Base-by-base conservation (phyloP, 129 eudicot species). In the Smallanthus sonchifolius region DNA sequence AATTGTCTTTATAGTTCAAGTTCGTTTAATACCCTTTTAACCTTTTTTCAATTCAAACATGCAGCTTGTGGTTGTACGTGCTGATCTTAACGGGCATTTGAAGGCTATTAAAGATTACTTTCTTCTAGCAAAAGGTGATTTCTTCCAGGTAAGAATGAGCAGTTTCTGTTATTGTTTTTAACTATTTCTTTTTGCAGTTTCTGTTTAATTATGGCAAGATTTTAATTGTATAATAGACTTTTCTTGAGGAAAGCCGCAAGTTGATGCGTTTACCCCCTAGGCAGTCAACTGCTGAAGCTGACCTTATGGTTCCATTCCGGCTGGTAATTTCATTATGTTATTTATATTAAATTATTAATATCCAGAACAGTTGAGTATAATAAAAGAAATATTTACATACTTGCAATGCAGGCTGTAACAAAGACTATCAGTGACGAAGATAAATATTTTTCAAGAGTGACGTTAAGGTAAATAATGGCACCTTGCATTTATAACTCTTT, bases 11-110 rank as follows among this genome's bases (percentile, higher is more conserved):
- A 6, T 63, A 6, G 69, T 47, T 72, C 16, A 11, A 62, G 15
- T n/a, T 54, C 16, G 10, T 48, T 19, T 20, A 66, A 30, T 48
- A 49, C 56, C 30, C 36, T 15, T 38, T 51, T 61, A 45, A 51
- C 32, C 5, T 32, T 17, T 43, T 66, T 64, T 67, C 61, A 16
- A 34, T 68, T 64, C 10, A 17, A 38, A 55, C 57, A 73, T 83
- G 87, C 92, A 94, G 99, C 99, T 94, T 77, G 97, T 94, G 76
- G 97, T 94, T 68, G 96, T 94, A 66, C 97, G 99, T 75, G 99
- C 99, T 38, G 96, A 94, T 83, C 79, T 94, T 64, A 91, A 88
- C 69, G 97, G 99, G 51, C 99, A 91, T 84, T 77, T 94, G 70
- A 94, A 84, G 79, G 99, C 99, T 82, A 96, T 94, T 36, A 94